phyloP scores from a whole-genome alignment of 352 stramenopile genomes.

The Pythium sukuiense region DNA sequence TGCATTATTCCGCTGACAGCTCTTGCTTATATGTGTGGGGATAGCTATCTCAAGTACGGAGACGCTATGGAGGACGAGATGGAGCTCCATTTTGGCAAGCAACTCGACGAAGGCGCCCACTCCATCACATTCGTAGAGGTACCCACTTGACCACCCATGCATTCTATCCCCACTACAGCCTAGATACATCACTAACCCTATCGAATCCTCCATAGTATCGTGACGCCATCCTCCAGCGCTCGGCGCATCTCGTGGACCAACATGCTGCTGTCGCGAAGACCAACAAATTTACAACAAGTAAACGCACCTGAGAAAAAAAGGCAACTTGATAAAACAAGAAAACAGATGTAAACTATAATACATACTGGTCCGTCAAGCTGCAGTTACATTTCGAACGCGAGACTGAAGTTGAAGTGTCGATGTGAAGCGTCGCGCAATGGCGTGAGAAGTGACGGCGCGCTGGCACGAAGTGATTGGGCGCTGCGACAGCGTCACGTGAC shows the following conservation, averaged over 20 bases:
- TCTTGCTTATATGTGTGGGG: neutral
- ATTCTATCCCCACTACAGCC: too few relatives aligned
- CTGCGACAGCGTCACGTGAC: neutral
- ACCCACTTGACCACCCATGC: neutral
- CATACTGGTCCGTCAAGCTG: neutral
- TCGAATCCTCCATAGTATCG: constrained; percentile 40
- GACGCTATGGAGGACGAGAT: constrained; percentile 82
- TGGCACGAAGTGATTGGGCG: neutral
- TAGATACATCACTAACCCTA: too few relatives aligned
- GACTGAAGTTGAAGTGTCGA: neutral
- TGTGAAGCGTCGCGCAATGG: neutral
- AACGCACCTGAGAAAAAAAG: constrained; percentile 34
- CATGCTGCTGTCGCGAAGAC: constrained; percentile 45
- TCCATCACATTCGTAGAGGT: constrained; percentile 69
- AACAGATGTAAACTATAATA: neutral
- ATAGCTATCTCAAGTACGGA: constrained; percentile 69
- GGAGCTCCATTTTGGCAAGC: constrained; percentile 66
- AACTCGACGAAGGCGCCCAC: constrained; percentile 61
- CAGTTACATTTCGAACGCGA: neutral
- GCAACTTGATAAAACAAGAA: neutral
- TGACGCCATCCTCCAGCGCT: constrained; percentile 53
- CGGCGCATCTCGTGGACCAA: constrained; percentile 64
- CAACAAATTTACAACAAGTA: constrained; percentile 42
- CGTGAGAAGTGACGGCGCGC: constrained; percentile 1
- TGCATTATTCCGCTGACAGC: neutral